Evolutionary conservation across 805 yeast species (phyloP), one percentile per base, ranked within the genome.

Genomic region (Barnettozyma wickerhamii): DNA sequence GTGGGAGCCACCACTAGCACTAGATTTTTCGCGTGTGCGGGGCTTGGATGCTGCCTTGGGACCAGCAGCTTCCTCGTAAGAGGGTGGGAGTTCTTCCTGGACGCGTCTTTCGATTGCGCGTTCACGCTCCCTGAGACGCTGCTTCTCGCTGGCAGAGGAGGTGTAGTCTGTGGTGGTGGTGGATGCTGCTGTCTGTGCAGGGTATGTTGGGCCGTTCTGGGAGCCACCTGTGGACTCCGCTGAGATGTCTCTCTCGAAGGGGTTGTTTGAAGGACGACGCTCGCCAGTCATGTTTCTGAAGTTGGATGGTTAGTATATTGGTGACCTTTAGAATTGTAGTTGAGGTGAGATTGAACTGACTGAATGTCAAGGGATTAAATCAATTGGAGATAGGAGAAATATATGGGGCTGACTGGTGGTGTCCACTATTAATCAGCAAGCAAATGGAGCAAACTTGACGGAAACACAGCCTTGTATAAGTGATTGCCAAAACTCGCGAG

Each of bases 11-110:
- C 19, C 4, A 5, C 29, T 20, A 14, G 56, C 42, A 32, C 63
- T 33, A 19, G 35, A 38, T 49, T 77, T 78, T 47, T 79, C 85
- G 44, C 68, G 65, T 39, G 84, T 82, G 53, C 76, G 77, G 43
- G 72, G 76, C 17, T 42, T 40, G 31, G 55, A 62, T 10, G 63
- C 54, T 23, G 63, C 60, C 19, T 68, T 69, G 14, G 65, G 59
- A n/a, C 78, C 78, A 3, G 86, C 79, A 17, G 72, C 83, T 50
- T 81, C 89, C 48, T 80, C 85, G 53, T 82, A 81, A 0, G 87
- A 69, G 7, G 89, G 88, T 6, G 87, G 86, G 6, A 72, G 59
- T 30, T 60, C 61, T 41, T 29, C 45, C 24, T 37, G 37, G 20
- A 49, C 43, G 38, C 39, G 45, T 45, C 45, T 49, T 19, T 45